These are phyloP conservation scores for Coemansia sp. DNA, from an alignment of 192 early-diverging fungal species.

Conservation along the genomic window DNA sequence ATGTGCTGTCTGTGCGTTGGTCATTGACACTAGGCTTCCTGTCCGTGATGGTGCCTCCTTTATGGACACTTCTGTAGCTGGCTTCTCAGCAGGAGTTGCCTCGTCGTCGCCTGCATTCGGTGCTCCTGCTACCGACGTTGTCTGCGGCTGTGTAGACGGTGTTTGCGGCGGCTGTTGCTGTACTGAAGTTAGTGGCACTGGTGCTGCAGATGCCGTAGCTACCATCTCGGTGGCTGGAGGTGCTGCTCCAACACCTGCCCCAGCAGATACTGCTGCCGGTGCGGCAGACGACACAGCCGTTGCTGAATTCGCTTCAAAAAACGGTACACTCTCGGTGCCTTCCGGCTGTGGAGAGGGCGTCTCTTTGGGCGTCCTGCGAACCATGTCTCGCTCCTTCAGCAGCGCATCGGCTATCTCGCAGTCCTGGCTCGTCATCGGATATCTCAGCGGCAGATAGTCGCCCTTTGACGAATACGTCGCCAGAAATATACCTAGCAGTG, in stretches of 20 bases:
- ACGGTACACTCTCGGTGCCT: not conserved
- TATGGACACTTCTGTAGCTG: not conserved
- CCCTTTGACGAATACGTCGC: constrained; percentile 53
- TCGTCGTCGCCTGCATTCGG: not conserved
- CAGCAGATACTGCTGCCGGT: not conserved
- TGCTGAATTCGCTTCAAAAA: too few species aligned
- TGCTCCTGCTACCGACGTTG: not conserved
- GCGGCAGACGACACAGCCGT: not conserved
- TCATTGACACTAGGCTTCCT: constrained; percentile 1
- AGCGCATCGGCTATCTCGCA: constrained; percentile 28
- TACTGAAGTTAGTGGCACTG: not conserved
- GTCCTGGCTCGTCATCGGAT: constrained; percentile 33
- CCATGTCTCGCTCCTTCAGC: constrained; percentile 15
- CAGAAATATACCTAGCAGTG: constrained; percentile 46
- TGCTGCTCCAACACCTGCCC: not conserved
- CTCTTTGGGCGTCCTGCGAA: constrained; percentile 9
- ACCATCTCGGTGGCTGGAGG: not conserved
- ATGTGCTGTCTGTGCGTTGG: not conserved
- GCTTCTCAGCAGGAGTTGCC: not conserved
- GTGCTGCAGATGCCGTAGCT: not conserved
- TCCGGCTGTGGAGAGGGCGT: not conserved
- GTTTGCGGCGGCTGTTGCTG: not conserved
- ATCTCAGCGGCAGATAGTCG: constrained; percentile 45
- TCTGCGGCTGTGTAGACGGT: not conserved
- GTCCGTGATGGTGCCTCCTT: constrained; percentile 6